Conservation (phyloP, 106 monocot species). For the Acorus calamus region DNA sequence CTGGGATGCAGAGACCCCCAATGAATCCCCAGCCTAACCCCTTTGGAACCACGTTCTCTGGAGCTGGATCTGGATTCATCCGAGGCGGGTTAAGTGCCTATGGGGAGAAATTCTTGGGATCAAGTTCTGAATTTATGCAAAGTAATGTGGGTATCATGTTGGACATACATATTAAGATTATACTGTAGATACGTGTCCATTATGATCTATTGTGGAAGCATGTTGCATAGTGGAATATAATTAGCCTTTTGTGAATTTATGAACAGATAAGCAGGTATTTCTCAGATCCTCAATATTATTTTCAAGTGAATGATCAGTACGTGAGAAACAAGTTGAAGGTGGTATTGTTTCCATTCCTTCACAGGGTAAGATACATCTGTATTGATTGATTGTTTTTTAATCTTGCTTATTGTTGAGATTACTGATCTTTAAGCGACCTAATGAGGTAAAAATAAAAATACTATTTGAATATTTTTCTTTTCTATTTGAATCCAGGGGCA, state of each 20-base stretch:
- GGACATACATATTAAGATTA: not conserved
- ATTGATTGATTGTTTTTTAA: too few species aligned
- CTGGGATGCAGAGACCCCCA: constrained; percentile 11
- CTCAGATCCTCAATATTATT: constrained; percentile 40
- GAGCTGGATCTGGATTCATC: constrained; percentile 38
- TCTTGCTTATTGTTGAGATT: too few species aligned
- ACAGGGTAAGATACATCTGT: constrained; percentile 20
- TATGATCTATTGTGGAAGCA: too few species aligned
- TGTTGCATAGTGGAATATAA: not conserved
- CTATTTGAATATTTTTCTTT: not conserved
- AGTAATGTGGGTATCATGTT: constrained; percentile 24
- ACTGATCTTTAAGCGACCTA: too few species aligned
- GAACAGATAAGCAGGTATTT: constrained; percentile 35
- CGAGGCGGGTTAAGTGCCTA: constrained; percentile 31
- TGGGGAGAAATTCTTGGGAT: constrained; percentile 38
- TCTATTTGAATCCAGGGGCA: constrained; percentile 24
- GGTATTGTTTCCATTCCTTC: constrained; percentile 35
- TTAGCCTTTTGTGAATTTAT: not conserved
- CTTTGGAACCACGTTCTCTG: constrained; percentile 27
- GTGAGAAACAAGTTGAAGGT: constrained; percentile 40
- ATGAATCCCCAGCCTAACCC: constrained; percentile 15
- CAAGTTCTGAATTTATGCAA: constrained; percentile 48
- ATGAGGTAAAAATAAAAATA: too few species aligned
- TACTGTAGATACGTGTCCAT: not conserved
- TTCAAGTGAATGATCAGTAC: constrained; percentile 43